Percentiles rank a stretch among this genome's conserved stretches.
phyloP scores from a whole-genome alignment of 805 yeast genomes.

The Zygosaccharomyces pseudorouxii region DNA sequence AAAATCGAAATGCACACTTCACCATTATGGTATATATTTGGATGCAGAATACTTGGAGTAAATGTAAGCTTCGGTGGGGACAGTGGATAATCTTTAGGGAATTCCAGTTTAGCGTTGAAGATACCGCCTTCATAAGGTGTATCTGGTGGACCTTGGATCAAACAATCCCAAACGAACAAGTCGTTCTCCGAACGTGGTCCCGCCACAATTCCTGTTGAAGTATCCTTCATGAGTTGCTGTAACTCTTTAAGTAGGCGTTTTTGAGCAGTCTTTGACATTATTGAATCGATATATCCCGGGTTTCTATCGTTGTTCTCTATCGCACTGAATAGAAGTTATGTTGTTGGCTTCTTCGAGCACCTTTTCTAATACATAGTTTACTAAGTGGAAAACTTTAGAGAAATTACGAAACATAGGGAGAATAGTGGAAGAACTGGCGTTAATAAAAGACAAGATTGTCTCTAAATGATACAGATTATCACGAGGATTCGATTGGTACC shows the following conservation, averaged over 20 bases:
- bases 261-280: slow-evolving; percentile 62
- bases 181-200: slow-evolving; percentile 79
- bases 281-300: neutral
- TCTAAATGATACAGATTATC: neutral
- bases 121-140: slow-evolving; percentile 85
- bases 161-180: slow-evolving; percentile 77
- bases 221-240: slow-evolving; percentile 76
- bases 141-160: slow-evolving; percentile 76
- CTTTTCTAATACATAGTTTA: neutral
- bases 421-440: neutral
- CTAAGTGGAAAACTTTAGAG: neutral
- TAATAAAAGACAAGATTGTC: neutral
- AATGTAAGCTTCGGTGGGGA: slow-evolving; percentile 74
- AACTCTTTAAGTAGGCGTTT: slow-evolving; percentile 82
- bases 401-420: neutral
- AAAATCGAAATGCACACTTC: slow-evolving; percentile 92
- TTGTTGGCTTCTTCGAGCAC: neutral
- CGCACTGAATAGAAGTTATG: neutral
- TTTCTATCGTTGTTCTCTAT: neutral
- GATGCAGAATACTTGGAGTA: slow-evolving; percentile 82
- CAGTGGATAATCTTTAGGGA: slow-evolving; percentile 78
- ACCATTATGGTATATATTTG: slow-evolving; percentile 91
- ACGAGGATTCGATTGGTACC: neutral
- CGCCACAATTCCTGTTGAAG: slow-evolving; percentile 94
- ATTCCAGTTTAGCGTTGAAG: slow-evolving; percentile 68